phyloP scores from a whole-genome alignment of 1,139 yeast genomes.

The Yamadazyma trypodendri region DNA sequence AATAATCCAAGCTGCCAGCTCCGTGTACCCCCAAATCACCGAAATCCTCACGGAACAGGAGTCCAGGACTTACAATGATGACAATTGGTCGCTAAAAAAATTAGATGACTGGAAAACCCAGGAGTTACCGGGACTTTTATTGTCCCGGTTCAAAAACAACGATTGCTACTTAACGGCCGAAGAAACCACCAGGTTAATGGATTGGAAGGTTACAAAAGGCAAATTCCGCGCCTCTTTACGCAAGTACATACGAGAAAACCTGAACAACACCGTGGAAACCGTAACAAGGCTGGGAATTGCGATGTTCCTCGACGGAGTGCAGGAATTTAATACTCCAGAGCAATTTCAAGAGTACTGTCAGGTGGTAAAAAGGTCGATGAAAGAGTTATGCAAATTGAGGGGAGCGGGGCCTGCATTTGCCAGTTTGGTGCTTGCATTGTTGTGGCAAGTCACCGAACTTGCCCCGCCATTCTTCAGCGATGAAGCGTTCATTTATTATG shows the following conservation, averaged over 20 bases:
- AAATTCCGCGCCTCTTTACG: conserved; percentile 46
- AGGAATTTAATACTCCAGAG: conserved; percentile 3
- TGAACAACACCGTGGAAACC: conserved; percentile 23
- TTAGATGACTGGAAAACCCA: conserved; percentile 37
- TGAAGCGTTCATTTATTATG: conserved; percentile 33
- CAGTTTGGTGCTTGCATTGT: conserved; percentile 40
- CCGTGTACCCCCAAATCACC: conserved; percentile 7
- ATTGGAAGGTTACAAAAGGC: conserved; percentile 52
- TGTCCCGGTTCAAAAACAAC: conserved; percentile 19
- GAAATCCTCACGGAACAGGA: conserved; percentile 5
- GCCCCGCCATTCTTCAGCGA: conserved; percentile 53
- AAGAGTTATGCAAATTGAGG: conserved; percentile 30
- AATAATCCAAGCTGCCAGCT: conserved; percentile 3
- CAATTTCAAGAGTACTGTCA: conserved; percentile 16
- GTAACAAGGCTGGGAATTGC: conserved; percentile 31
- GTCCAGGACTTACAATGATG: conserved; percentile 18
- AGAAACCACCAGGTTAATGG: conserved; percentile 43
- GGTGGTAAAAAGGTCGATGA: conserved; percentile 24
- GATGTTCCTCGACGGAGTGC: conserved; percentile 18
- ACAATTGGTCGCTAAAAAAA: conserved; percentile 26
- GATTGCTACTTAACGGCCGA: conserved; percentile 31
- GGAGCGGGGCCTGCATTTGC: conserved; percentile 58
- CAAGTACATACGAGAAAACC: conserved; percentile 40
- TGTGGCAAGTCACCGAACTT: conserved; percentile 19
- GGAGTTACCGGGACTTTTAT: conserved; percentile 26